Base-by-base conservation (phyloP, 805 yeast species). In the Candida ponderosae region DNA sequence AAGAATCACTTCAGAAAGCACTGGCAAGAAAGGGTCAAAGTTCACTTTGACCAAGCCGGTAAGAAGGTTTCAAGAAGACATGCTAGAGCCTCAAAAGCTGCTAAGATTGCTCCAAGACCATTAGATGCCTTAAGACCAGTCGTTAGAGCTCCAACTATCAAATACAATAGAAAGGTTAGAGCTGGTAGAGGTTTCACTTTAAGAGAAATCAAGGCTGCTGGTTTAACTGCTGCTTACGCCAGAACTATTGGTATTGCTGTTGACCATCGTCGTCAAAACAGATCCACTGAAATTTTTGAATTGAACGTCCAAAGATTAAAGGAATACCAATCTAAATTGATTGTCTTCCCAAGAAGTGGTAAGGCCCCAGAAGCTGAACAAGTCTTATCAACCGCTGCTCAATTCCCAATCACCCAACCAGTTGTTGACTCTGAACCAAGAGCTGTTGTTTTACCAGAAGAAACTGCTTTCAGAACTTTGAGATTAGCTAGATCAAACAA, bases 31-130 rank as follows among this genome's bases (percentile, higher is more conserved):
- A 86, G 97, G 68, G 99, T 93, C 80, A 86, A 79, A 71, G 96
- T 87, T 63, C 98, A 94, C 88, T 84, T 93, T 68, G 97, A 93
- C 90, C 98, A 93, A 80, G 96, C 98, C 66, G 98, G 98, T 71
- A 88, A 90, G 82, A 93, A 93, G 82, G 88, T 74, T 64, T 81
- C 95, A 53, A 88, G 98, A 82, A 84, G 98, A 77, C 76, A 74
- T 56, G 83, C 96, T 56, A 87, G 98, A 76, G 82, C 85, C 66
- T 62, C 81, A 60, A 89, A 84, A 78, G 95, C 96, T 60, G 96
- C 96, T 60, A 74, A 74, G 67, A 72, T 82, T 59, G 97, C 98
- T 62, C 98, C 98, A 75, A 89, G 85, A 68, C 98, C 98, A 62
- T 74, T 93, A 66, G 98, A 93, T 68, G 69, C 80, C 54, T 80